Base-by-base conservation (phyloP, 139 green algal species). In the Asterochloris erici region DNA sequence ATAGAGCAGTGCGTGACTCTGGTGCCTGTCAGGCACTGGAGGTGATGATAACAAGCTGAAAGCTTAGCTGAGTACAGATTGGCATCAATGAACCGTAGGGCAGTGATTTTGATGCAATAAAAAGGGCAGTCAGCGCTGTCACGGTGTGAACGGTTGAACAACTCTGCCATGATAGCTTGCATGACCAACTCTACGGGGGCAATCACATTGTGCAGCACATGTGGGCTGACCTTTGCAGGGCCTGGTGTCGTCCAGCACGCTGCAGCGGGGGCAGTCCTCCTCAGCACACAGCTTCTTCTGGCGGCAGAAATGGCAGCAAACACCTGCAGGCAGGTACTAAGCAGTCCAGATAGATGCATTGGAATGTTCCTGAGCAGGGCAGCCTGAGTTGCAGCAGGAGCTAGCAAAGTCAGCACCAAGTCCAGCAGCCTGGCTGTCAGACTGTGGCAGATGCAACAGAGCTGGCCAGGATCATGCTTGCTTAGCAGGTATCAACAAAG, bases 231-330 rank as follows among this genome's bases (percentile, higher is more conserved):
- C 92, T 19, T 88, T 87, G 89, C 92, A 96, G 73, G 86, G 83
- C 79, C 81, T 74, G 27, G 78, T 78, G 13, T 78, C 71, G 87
- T 89, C 82, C 63, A 89, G 86, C 29, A 73, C 26, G 28, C 28
- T 75, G 89, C 92, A 96, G 82, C 91, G 89, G 0, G 82, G 84
- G 87, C 92, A 96, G 82, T 84, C 84, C 21, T 79, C 71, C 87
- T 95, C 92, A 0, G 85, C 88, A 82, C 92, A 96, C 80, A 95
- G 87, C 90, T 92, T 95, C 86, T 96, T 96, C 90, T 95, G 90
- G 13, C 91, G 84, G 87, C 91, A 92, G 85, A 96, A 96, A 86
- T 94, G 91, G 87, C 90, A 94, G 66, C 84, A 89, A 83, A 94
- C 87, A 71, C 91, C 91, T 92, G 82, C 47, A 74, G 17, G 24